A percentile compares a stretch with the other conserved stretches of the same genome.
Evolutionary conservation across 1,284 basidiomycete species (phyloP).

Genomic region (Thelephora terrestris): DNA sequence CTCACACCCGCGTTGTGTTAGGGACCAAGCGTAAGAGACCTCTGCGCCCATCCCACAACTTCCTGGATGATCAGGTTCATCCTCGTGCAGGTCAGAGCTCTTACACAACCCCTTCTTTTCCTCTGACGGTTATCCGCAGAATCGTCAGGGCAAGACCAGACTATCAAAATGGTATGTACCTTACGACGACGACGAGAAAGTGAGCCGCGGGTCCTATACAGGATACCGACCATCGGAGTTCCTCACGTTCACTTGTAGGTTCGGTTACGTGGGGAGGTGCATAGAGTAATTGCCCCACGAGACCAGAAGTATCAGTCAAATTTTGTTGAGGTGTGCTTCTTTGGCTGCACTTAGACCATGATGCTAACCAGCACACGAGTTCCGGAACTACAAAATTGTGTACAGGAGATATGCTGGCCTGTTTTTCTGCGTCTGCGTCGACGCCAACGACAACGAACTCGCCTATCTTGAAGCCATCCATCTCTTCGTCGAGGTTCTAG

Average conservation of each 20-base stretch:
- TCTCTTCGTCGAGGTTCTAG: constrained; percentile 96
- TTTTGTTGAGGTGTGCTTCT: constrained; percentile 81
- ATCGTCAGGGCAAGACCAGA: constrained; percentile 95
- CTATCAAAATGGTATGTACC: constrained; percentile 97
- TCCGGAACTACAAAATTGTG: constrained; percentile 91
- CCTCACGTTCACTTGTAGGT: constrained; percentile 40
- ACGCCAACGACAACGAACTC: constrained; percentile 96
- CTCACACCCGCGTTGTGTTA: too few species aligned
- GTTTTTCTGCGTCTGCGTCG: constrained; percentile 97
- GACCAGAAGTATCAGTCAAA: constrained; percentile 99
- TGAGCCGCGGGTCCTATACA: constrained; percentile 21
- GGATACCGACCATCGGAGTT: background rate
- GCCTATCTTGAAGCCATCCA: constrained; percentile 97
- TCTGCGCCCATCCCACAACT: too few species aligned
- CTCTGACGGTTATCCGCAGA: constrained; percentile 36
- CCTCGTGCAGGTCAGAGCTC: constrained; percentile 64
- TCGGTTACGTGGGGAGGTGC: constrained; percentile 88
- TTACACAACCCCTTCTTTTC: background rate
- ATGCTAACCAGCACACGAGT: constrained; percentile 36
- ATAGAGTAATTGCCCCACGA: constrained; percentile 89
- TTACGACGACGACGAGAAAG: constrained; percentile 94
- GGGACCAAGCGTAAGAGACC: too few species aligned
- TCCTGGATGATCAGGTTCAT: constrained; percentile 82
- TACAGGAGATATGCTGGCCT: constrained; percentile 95
- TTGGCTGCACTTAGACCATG: background rate